Conservation (phyloP, 306 rosid species). For the Vigna reflexopilosa region DNA sequence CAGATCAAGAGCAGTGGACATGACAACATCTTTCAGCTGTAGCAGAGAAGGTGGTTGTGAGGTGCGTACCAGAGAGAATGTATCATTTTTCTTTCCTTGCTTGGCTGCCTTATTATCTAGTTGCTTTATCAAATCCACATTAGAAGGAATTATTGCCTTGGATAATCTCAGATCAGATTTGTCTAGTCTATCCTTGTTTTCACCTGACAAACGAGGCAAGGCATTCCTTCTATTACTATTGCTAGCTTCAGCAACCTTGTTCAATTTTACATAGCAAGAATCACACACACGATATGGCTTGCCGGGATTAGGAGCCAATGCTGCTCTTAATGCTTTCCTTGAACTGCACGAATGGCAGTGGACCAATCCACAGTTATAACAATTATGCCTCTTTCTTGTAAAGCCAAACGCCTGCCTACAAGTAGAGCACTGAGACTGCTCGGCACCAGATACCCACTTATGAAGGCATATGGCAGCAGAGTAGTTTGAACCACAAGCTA, state of each 20-base stretch:
- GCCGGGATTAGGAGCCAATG: slow-evolving; percentile 84
- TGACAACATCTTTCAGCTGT: slow-evolving; percentile 88
- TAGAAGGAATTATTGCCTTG: slow-evolving; percentile 74
- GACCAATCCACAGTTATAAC: slow-evolving; percentile 98
- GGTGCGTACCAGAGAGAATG: slow-evolving; percentile 80
- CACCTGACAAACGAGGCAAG: slow-evolving; percentile 90
- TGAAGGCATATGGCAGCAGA: slow-evolving; percentile 98
- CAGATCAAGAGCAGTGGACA: slow-evolving; percentile 79
- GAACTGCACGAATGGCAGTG: slow-evolving; percentile 99
- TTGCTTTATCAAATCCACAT: slow-evolving; percentile 95
- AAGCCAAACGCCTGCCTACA: slow-evolving; percentile 99
- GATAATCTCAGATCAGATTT: slow-evolving; percentile 79
- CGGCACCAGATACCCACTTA: slow-evolving; percentile 95
- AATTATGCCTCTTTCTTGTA: slow-evolving; percentile 96
- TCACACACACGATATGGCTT: slow-evolving; percentile 96
- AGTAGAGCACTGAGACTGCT: slow-evolving; percentile 96
- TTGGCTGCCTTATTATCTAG: slow-evolving; percentile 94
- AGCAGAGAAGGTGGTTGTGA: slow-evolving; percentile 79
- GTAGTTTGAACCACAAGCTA: slow-evolving; percentile 92
- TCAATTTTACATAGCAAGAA: slow-evolving; percentile 84
- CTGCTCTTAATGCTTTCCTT: slow-evolving; percentile 88
- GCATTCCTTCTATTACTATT: slow-evolving; percentile 64
- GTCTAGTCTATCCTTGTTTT: slow-evolving; percentile 94
- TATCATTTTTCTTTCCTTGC: slow-evolving; percentile 90
- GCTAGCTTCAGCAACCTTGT: slow-evolving; percentile 79